phyloP scores from a whole-genome alignment of 2,329 filamentous ascomycete genomes.

The Pseudocercospora fuligena region DNA sequence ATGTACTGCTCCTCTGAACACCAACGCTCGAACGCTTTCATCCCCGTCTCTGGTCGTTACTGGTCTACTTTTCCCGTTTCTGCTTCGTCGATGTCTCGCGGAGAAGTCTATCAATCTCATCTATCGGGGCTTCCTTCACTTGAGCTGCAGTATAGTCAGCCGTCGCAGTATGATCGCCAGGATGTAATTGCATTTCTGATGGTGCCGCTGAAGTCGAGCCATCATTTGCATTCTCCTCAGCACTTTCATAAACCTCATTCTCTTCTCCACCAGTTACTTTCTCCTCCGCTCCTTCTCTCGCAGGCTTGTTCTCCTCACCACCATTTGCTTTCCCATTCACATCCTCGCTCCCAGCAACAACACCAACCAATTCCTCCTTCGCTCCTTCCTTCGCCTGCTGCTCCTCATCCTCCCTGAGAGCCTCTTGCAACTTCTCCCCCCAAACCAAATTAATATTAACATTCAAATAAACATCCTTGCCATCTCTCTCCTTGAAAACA shows the following conservation, averaged over 20 bases:
- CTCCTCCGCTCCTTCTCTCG: background rate
- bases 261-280: background rate
- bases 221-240: background rate
- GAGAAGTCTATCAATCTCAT: constrained; percentile 29
- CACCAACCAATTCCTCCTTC: background rate
- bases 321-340: background rate
- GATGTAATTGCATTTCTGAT: constrained; percentile 26
- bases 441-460: constrained; percentile 54
- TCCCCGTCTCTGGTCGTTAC: background rate
- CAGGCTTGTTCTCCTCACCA: background rate
- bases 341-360: constrained; percentile 1
- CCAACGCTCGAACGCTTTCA: background rate
- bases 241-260: background rate
- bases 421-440: constrained; percentile 47
- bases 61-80: constrained; percentile 11
- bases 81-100: constrained; percentile 28
- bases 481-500: constrained; percentile 50
- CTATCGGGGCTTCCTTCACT: constrained; percentile 12
- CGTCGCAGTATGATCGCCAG: constrained; percentile 27
- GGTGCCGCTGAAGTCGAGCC: background rate
- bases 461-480: constrained; percentile 49
- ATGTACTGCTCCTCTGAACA: background rate
- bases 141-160: constrained; percentile 8
- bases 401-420: constrained; percentile 37
- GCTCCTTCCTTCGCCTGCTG: background rate